These are phyloP conservation scores for Xylaria venustula DNA, from an alignment of 495 filamentous ascomycete genomes.

Conservation along the genomic window DNA sequence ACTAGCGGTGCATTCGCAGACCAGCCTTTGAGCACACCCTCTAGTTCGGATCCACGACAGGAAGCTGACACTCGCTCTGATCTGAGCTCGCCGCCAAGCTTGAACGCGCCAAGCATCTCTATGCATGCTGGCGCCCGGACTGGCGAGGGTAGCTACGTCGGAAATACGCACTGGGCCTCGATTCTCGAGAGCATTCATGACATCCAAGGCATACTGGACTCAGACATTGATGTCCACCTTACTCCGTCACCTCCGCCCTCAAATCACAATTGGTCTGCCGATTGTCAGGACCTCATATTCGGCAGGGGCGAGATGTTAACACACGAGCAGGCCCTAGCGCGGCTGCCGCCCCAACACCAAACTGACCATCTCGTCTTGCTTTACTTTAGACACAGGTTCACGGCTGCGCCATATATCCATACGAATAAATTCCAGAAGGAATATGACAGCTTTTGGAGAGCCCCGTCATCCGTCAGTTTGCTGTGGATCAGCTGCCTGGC, in stretches of 20 bases:
- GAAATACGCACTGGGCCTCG: slow-evolving; percentile 48
- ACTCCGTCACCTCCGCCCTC: slow-evolving; percentile 24
- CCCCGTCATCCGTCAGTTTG: slow-evolving; percentile 33
- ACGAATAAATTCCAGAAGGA: slow-evolving; percentile 40
- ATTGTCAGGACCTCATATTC: slow-evolving; percentile 25
- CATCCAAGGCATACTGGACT: slow-evolving; percentile 30
- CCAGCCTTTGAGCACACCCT: slow-evolving; percentile 21
- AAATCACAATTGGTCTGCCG: slow-evolving; percentile 12
- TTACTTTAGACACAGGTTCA: slow-evolving; percentile 45
- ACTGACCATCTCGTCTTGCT: slow-evolving; percentile 41
- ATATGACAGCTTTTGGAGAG: slow-evolving; percentile 49
- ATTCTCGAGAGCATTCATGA: slow-evolving; percentile 46
- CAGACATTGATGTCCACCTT: slow-evolving; percentile 27
- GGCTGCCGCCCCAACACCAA: slow-evolving; percentile 35
- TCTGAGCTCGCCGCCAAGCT: slow-evolving; percentile 20
- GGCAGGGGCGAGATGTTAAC: slow-evolving; percentile 27
- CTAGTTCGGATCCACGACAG: slow-evolving; percentile 21
- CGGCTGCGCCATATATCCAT: slow-evolving; percentile 36
- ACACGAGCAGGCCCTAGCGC: slow-evolving; percentile 35
- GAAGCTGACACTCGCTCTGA: slow-evolving; percentile 23
- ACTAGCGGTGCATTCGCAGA: slow-evolving; percentile 16
- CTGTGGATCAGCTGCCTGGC: slow-evolving; percentile 44
- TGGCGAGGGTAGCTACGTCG: slow-evolving; percentile 39
- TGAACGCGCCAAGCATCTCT: slow-evolving; percentile 17
- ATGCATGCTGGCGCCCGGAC: slow-evolving; percentile 21